phyloP scores from a whole-genome alignment of 768 basidiomycete genomes.

The Favolaschia claudopus region DNA sequence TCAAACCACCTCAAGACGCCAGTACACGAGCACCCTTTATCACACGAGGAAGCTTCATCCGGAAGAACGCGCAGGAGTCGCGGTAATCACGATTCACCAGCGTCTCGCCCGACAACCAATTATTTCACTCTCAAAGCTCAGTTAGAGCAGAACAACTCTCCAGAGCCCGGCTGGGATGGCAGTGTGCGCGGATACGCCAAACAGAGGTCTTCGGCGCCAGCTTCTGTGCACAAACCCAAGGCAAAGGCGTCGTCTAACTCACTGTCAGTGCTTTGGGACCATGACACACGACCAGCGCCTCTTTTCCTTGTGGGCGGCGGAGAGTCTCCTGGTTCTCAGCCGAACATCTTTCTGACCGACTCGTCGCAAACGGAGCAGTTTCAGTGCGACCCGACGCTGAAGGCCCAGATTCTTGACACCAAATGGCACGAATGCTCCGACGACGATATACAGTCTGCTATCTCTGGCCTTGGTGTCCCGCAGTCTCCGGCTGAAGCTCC shows the following conservation, averaged over 20 bases:
- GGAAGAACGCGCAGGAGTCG: slow-evolving; percentile 58
- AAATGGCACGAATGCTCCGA: slow-evolving; percentile 84
- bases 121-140: slow-evolving; percentile 73
- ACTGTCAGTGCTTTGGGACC: slow-evolving; percentile 52
- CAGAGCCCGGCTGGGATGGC: slow-evolving; percentile 47
- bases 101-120: slow-evolving; percentile 47
- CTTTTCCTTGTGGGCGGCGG: slow-evolving; percentile 50
- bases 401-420: slow-evolving; percentile 64
- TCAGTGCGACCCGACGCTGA: slow-evolving; percentile 34
- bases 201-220: slow-evolving; percentile 27
- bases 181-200: slow-evolving; percentile 67
- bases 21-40: slow-evolving; percentile 78
- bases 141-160: slow-evolving; percentile 52
- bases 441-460: slow-evolving; percentile 70
- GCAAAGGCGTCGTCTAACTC: slow-evolving; percentile 41
- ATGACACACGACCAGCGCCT: slow-evolving; percentile 38
- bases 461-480: slow-evolving; percentile 55
- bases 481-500: slow-evolving; percentile 56
- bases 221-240: slow-evolving; percentile 12
- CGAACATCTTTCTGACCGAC: slow-evolving; percentile 29
- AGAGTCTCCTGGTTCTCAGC: neutral
- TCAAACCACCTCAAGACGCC: slow-evolving; percentile 58
- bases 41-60: slow-evolving; percentile 57
- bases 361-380: slow-evolving; percentile 46
- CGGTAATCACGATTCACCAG: slow-evolving; percentile 40